Conservation (phyloP, 2,329 filamentous ascomycete species). For the Pseudogymnoascus sp. region DNA sequence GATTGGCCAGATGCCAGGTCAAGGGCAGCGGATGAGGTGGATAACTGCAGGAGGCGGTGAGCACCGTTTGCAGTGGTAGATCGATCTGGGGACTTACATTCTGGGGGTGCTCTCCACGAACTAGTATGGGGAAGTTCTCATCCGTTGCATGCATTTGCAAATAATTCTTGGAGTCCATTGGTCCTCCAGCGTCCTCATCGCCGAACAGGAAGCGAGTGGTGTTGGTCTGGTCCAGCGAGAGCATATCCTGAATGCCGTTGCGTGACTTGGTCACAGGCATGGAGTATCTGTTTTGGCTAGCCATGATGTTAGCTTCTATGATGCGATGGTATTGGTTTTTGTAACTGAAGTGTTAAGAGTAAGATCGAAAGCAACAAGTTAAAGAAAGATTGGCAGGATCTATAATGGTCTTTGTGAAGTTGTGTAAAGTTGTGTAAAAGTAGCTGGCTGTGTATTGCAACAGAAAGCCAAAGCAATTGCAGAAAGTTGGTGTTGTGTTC, state of each 20-base stretch:
- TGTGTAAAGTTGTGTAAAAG: not conserved
- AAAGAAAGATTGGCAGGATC: constrained; percentile 8
- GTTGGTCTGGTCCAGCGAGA: constrained; percentile 71
- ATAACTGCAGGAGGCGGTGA: constrained; percentile 54
- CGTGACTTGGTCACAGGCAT: constrained; percentile 77
- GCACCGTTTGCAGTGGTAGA: constrained; percentile 12
- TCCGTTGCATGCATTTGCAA: constrained; percentile 66
- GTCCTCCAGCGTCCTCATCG: constrained; percentile 53
- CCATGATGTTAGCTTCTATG: constrained; percentile 17
- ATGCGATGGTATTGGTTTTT: constrained; percentile 12
- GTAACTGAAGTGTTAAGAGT: constrained; percentile 9
- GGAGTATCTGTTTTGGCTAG: constrained; percentile 80
- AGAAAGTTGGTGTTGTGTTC: not conserved
- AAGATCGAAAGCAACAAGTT: constrained; percentile 7
- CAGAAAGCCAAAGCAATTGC: constrained; percentile 16
- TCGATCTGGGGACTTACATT: constrained; percentile 22
- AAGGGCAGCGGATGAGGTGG: constrained; percentile 70
- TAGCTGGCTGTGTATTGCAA: not conserved
- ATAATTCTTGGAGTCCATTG: constrained; percentile 58
- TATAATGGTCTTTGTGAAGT: not conserved
- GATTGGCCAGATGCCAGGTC: constrained; percentile 68
- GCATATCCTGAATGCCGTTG: constrained; percentile 56
- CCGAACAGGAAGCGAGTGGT: constrained; percentile 80
- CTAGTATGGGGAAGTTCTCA: constrained; percentile 80
- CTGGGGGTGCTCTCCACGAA: constrained; percentile 42